Percentiles rank a stretch among this genome's conserved stretches.
phyloP scores from a whole-genome alignment of 768 basidiomycete genomes.

The Rhizopogon vinicolor region DNA sequence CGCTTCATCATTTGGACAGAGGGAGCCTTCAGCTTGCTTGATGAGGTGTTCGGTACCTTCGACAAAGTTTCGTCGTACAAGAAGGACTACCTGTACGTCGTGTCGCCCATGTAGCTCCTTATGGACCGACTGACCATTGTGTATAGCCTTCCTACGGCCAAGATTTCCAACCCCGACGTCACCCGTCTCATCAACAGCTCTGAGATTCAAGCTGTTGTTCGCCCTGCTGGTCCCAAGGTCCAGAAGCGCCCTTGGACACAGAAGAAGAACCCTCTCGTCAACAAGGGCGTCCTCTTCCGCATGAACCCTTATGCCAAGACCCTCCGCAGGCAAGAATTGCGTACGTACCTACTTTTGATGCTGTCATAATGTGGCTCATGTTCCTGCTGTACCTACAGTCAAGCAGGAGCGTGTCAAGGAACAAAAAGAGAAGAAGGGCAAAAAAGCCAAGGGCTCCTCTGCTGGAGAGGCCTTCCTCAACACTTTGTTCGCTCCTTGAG shows the following conservation, averaged over 20 bases:
- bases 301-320: constrained; percentile 99
- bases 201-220: constrained; percentile 96
- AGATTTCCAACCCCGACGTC: constrained; percentile 96
- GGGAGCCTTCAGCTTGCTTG: constrained; percentile 86
- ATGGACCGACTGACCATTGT: neutral
- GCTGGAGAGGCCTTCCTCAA: constrained; percentile 83
- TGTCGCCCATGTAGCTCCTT: neutral
- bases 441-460: constrained; percentile 61
- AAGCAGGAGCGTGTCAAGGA: constrained; percentile 70
- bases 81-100: constrained; percentile 79
- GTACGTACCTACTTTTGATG: constrained; percentile 41
- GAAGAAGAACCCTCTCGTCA: constrained; percentile 97
- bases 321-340: constrained; percentile 81
- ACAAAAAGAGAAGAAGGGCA: constrained; percentile 53
- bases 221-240: constrained; percentile 77
- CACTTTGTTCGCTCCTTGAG: constrained; percentile 82
- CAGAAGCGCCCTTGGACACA: constrained; percentile 97
- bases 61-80: constrained; percentile 83
- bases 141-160: constrained; percentile 82
- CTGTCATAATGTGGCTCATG: neutral
- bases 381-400: constrained; percentile 39
- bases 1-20: constrained; percentile 99
- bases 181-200: constrained; percentile 97
- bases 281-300: constrained; percentile 93
- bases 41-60: constrained; percentile 93